Evolutionary conservation across 1,284 basidiomycete species (phyloP).

Genomic region (Boletus semigastroideus): DNA sequence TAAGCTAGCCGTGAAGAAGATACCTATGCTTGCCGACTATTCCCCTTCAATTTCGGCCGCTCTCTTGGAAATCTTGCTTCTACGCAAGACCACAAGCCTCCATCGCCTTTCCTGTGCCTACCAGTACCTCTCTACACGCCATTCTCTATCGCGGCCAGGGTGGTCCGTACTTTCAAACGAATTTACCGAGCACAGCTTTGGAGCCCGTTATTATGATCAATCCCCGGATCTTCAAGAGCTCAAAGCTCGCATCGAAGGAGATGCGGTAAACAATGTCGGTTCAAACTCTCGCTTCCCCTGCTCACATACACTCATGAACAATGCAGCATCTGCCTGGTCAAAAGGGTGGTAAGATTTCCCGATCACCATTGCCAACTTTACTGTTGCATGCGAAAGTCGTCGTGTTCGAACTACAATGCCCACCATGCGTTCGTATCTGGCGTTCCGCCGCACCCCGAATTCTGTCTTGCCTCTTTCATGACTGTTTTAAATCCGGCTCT

Average conservation of each 20-base stretch:
- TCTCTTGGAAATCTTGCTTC: background rate
- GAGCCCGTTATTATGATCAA: background rate
- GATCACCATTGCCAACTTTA: no score
- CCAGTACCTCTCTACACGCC: background rate
- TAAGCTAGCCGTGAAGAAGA: background rate
- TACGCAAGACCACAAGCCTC: background rate
- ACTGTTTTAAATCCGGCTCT: no score
- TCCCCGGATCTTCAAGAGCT: background rate
- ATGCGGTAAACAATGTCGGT: background rate
- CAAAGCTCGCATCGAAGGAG: background rate
- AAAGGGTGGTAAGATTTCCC: no score
- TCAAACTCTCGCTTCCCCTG: background rate
- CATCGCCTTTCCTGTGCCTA: background rate
- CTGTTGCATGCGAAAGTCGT: background rate
- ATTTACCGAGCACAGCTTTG: constrained; percentile 25
- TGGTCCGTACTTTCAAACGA: background rate
- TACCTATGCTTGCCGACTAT: background rate
- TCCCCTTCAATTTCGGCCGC: background rate
- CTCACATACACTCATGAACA: no score
- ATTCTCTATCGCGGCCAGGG: background rate
- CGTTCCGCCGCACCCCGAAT: background rate
- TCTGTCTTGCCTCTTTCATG: background rate
- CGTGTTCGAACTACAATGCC: background rate
- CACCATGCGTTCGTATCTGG: background rate
- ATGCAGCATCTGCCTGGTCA: no score